Conservation (phyloP, 129 eudicot genomes). For the Saussurea involucrata region DNA sequence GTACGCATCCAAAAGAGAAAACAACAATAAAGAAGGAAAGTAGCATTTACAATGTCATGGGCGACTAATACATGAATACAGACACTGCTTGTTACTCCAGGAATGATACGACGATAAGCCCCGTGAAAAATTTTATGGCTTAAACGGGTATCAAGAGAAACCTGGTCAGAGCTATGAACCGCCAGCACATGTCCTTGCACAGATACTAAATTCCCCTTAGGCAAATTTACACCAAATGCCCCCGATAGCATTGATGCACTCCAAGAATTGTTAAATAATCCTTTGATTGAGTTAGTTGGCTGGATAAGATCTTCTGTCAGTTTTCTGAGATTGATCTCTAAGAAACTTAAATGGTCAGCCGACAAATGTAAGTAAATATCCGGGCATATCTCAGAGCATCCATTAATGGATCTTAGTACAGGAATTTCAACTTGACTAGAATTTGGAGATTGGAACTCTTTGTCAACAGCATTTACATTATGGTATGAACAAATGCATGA, state of each 20-base stretch:
- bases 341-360: constrained; percentile 34
- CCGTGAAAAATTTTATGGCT: constrained; percentile 7
- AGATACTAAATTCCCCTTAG: constrained; percentile 55
- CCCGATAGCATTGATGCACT: constrained; percentile 25
- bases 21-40: not conserved
- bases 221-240: constrained; percentile 29
- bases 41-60: constrained; percentile 39
- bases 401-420: not conserved
- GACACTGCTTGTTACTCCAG: constrained; percentile 21
- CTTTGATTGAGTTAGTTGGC: constrained; percentile 36
- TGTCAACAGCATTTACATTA: not conserved
- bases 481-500: constrained; percentile 5
- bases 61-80: constrained; percentile 69
- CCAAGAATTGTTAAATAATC: constrained; percentile 14
- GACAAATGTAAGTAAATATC: constrained; percentile 43
- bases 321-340: constrained; percentile 35
- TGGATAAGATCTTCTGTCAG: constrained; percentile 27
- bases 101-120: constrained; percentile 25
- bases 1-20: not conserved
- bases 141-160: constrained; percentile 22
- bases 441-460: constrained; percentile 8
- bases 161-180: constrained; percentile 38
- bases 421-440: constrained; percentile 27
- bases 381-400: constrained; percentile 24
- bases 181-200: constrained; percentile 63